Conservation (phyloP, 371 early-diverging fungal genomes). For the Amoeboaphelidium protococcarum region DNA sequence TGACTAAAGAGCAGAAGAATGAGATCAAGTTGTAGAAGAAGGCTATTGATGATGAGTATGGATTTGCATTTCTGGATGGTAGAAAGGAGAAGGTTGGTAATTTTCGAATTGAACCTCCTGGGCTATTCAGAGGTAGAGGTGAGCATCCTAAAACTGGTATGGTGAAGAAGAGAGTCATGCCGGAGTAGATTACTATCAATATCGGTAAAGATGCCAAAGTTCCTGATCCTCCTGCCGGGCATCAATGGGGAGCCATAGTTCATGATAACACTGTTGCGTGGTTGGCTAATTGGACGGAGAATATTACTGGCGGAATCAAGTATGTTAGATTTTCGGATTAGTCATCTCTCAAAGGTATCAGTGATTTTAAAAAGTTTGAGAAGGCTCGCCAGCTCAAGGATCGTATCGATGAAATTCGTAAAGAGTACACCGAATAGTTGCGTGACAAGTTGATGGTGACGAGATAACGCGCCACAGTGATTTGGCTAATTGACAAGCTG, state of each 20-base stretch:
- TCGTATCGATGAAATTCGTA: conserved; percentile 43
- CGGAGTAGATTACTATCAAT: conserved; percentile 83
- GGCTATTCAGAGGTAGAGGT: conserved; percentile 85
- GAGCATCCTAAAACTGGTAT: conserved; percentile 81
- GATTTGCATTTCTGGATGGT: conserved; percentile 50
- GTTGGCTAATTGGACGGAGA: conserved; percentile 94
- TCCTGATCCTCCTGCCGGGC: conserved; percentile 64
- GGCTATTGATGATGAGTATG: conserved; percentile 40
- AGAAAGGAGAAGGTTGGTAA: conserved; percentile 90
- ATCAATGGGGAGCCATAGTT: conserved; percentile 57
- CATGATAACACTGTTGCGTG: conserved; percentile 81
- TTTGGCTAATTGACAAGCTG: conserved; percentile 78
- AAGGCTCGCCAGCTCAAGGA: conserved; percentile 68
- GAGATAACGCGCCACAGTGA: conserved; percentile 78
- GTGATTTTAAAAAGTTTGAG: conserved; percentile 86
- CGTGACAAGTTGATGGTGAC: conserved; percentile 39
- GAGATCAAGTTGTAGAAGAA: conserved; percentile 40
- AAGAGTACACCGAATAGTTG: conserved; percentile 41
- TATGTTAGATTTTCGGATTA: conserved; percentile 80
- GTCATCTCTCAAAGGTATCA: conserved; percentile 77
- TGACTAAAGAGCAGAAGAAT: conserved; percentile 76
- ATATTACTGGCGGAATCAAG: conserved; percentile 63
- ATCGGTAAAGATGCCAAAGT: conserved; percentile 44
- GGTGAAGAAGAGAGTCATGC: conserved; percentile 45
- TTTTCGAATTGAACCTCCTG: conserved; percentile 87